phyloP scores from a whole-genome alignment of 768 basidiomycete genomes.

The Hirschioporus abietinus region DNA sequence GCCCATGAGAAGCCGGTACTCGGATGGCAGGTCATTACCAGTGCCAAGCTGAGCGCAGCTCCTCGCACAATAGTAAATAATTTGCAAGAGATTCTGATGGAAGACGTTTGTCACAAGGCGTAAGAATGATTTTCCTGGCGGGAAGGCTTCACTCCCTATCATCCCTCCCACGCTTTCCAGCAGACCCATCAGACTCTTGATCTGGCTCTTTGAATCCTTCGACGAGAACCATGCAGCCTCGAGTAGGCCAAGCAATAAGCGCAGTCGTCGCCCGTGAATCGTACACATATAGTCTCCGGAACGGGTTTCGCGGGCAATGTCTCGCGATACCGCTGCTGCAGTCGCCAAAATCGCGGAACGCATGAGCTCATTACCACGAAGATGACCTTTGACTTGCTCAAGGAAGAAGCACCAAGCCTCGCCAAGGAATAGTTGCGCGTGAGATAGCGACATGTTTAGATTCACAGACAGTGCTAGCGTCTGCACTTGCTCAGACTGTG shows the following conservation, averaged over 20 bases:
- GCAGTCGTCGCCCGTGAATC: constrained; percentile 71
- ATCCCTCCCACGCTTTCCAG: constrained; percentile 58
- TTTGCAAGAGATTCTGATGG: constrained; percentile 75
- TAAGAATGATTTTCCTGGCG: constrained; percentile 69
- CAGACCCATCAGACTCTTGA: constrained; percentile 56
- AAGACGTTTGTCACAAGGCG: constrained; percentile 59
- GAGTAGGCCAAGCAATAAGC: constrained; percentile 69
- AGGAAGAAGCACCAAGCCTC: constrained; percentile 77
- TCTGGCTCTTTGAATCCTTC: constrained; percentile 46
- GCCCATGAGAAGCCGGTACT: constrained; percentile 55
- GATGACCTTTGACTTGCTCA: constrained; percentile 54
- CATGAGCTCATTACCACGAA: constrained; percentile 55
- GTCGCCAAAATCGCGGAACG: constrained; percentile 51
- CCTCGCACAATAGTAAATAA: constrained; percentile 71
- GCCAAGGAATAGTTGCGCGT: constrained; percentile 68
- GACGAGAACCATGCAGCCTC: constrained; percentile 75
- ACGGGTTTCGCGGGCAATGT: constrained; percentile 62
- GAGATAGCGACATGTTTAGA: constrained; percentile 79
- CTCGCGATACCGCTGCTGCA: constrained; percentile 58
- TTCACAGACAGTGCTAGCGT: constrained; percentile 70
- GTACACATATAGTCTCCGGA: constrained; percentile 81
- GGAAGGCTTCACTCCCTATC: constrained; percentile 67
- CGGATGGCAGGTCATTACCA: constrained; percentile 44
- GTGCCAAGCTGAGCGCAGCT: constrained; percentile 50
- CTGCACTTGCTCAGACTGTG: constrained; percentile 44